Base-by-base conservation (phyloP, 2,329 filamentous ascomycete genomes). In the Fusarium camptoceras region DNA sequence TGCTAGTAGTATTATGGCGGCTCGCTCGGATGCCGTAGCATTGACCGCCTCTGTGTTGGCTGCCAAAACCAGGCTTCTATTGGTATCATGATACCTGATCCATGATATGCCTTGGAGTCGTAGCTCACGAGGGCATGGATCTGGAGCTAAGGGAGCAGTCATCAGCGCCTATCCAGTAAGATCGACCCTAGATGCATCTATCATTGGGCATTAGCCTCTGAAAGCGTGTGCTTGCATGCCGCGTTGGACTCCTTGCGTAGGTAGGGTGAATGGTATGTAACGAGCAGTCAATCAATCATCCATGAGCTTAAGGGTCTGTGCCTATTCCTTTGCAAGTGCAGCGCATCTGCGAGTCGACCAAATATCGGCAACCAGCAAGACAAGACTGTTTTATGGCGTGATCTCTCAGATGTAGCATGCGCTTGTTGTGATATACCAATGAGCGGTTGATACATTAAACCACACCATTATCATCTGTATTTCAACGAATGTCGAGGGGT, bases 71-170 rank as follows among this genome's bases (percentile, higher is more conserved):
- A 56, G 57, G 67, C 44, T 56, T 64, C 50, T 51, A 67, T 64
- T 68, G 55, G 48, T 46, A 59, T 66, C 56, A 62, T 63, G 66
- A 66, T 69, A 58, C 64, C 56, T 64, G 43, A 62, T 63, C 63
- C 46, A 55, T 60, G 68, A 70, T 73, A 59, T 59, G 61, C 63
- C 63, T 68, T 55, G 51, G 68, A 61, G 64, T 71, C 56, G 68
- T 66, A 61, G 70, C 73, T 75, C 71, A 73, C 72, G 71, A 72
- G 73, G 68, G 66, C 70, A 74, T 58, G 44, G 59, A 28, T 64
- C 48, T 54, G 59, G 62, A 75, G 68, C 57, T 59, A 66, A 61
- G 57, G 65, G 49, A 59, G 41, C 66, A 68, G 57, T 64, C 41
- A 68, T 62, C 60, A 50, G 16, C 66, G 39, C 30, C 50, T 31